These are phyloP conservation scores for Marasmius fiardii DNA, from an alignment of 1,284 basidiomycete species.

Conservation along the genomic window DNA sequence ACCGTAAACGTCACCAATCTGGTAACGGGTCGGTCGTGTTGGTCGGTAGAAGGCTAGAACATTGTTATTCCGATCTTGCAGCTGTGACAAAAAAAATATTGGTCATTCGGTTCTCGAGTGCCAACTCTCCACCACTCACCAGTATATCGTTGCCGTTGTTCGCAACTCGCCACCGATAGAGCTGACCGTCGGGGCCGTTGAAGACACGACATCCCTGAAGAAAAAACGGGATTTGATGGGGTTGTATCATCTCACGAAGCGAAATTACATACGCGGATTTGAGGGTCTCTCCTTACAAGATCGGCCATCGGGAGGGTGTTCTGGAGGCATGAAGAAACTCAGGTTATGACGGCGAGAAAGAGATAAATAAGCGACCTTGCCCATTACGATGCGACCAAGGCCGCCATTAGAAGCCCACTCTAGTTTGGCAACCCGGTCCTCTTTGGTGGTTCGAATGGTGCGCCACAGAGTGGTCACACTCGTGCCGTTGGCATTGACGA, in stretches of 20 bases:
- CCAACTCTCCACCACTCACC: slow-evolving; percentile 39
- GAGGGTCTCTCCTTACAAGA: slow-evolving; percentile 64
- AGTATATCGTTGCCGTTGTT: slow-evolving; percentile 54
- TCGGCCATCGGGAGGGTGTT: slow-evolving; percentile 76
- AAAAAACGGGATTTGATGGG: slow-evolving; percentile 6
- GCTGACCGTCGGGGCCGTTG: slow-evolving; percentile 75
- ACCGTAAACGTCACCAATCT: slow-evolving; percentile 78
- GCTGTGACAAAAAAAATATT: slow-evolving; percentile 34
- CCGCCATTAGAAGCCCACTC: slow-evolving; percentile 79
- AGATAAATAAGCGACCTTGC: slow-evolving; percentile 51
- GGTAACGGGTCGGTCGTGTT: slow-evolving; percentile 70
- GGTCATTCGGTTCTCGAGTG: slow-evolving; percentile 1
- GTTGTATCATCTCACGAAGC: slow-evolving; percentile 16
- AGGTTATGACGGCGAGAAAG: slow-evolving; percentile 12
- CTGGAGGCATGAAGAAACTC: slow-evolving; percentile 33
- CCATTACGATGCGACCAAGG: slow-evolving; percentile 77
- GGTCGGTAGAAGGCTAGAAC: slow-evolving; percentile 77
- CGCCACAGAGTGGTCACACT: slow-evolving; percentile 74
- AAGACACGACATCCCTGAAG: slow-evolving; percentile 62
- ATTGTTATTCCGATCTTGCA: slow-evolving; percentile 65
- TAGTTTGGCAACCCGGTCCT: slow-evolving; percentile 80
- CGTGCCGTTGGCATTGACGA: slow-evolving; percentile 55
- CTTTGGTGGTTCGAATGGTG: slow-evolving; percentile 72
- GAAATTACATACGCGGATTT: slow-evolving; percentile 46
- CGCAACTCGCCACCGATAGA: slow-evolving; percentile 73